phyloP scores from a whole-genome alignment of 2,329 filamentous ascomycete species.

The Neurospora sp. region DNA sequence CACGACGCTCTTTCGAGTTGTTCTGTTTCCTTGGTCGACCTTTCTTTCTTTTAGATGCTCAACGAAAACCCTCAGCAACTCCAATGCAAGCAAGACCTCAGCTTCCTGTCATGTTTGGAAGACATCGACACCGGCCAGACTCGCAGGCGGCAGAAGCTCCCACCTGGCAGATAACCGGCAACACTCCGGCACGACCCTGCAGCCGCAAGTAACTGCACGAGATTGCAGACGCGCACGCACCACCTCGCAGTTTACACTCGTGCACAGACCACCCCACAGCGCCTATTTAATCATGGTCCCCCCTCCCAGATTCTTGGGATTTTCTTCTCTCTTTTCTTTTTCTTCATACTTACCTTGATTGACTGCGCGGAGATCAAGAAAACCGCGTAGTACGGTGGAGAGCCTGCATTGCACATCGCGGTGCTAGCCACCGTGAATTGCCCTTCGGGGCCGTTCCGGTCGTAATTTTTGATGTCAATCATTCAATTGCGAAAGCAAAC shows the following conservation, averaged over 20 bases:
- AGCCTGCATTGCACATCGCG: too few relatives aligned
- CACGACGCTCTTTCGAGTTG: not conserved
- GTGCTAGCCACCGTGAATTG: constrained; percentile 12
- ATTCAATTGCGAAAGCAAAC: not conserved
- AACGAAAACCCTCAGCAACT: not conserved
- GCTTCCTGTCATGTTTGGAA: not conserved
- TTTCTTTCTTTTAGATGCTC: not conserved
- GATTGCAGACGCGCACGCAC: not conserved
- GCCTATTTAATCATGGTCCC: constrained; percentile 5
- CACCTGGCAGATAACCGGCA: too few relatives aligned
- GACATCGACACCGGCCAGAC: too few relatives aligned
- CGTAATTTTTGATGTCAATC: constrained; percentile 18
- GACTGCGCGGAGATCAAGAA: not conserved
- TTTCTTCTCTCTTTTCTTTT: constrained; percentile 12
- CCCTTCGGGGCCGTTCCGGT: constrained; percentile 20
- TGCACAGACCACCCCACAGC: constrained; percentile 8
- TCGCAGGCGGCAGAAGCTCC: too few relatives aligned
- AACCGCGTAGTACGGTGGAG: too few relatives aligned
- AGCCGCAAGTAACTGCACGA: not conserved
- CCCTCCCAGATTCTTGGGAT: constrained; percentile 1
- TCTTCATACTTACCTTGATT: constrained; percentile 20
- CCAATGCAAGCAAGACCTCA: not conserved
- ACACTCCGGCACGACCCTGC: not conserved
- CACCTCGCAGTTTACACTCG: constrained; percentile 2
- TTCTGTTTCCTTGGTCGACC: too few relatives aligned